These are phyloP conservation scores for Phytophthora palmivora DNA, from an alignment of 352 stramenopile genomes.

Conservation along the genomic window DNA sequence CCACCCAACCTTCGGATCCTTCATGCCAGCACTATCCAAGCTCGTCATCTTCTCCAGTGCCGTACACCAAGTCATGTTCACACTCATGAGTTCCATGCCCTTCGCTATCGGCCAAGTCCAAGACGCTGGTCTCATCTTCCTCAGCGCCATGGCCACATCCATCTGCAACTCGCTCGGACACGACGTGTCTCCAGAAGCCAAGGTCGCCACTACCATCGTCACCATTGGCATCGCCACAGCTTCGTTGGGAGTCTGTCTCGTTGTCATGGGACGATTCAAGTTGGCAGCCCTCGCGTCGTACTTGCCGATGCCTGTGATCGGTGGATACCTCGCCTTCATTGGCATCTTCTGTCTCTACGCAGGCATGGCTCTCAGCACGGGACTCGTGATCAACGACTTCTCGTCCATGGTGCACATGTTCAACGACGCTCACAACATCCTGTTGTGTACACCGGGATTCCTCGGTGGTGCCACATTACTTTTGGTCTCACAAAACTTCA, in stretches of 20 bases:
- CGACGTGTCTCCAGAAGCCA: conserved; percentile 57
- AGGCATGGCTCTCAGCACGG: conserved; percentile 89
- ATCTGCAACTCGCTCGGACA: conserved; percentile 78
- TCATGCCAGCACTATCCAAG: conserved; percentile 92
- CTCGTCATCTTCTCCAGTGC: conserved; percentile 95
- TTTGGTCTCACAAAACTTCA: conserved; percentile 70
- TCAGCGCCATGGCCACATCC: conserved; percentile 93
- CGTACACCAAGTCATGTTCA: conserved; percentile 93
- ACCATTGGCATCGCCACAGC: conserved; percentile 91
- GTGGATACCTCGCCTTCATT: conserved; percentile 98
- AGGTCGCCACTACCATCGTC: conserved; percentile 95
- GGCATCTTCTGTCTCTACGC: conserved; percentile 95
- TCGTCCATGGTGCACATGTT: conserved; percentile 71
- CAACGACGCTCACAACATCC: conserved; percentile 53
- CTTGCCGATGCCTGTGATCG: conserved; percentile 96
- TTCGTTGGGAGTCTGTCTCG: conserved; percentile 91
- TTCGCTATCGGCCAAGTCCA: conserved; percentile 98
- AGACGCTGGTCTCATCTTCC: conserved; percentile 98
- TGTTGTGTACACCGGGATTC: conserved; percentile 86
- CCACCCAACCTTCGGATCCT: conserved; percentile 85
- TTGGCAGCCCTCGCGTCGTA: conserved; percentile 96
- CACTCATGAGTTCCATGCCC: conserved; percentile 88
- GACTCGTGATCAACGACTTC: conserved; percentile 84
- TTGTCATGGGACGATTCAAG: conserved; percentile 92
- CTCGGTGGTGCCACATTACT: conserved; percentile 81